Evolutionary conservation across 1,284 basidiomycete species (phyloP).

Genomic region (Xerocomus minutiporus): DNA sequence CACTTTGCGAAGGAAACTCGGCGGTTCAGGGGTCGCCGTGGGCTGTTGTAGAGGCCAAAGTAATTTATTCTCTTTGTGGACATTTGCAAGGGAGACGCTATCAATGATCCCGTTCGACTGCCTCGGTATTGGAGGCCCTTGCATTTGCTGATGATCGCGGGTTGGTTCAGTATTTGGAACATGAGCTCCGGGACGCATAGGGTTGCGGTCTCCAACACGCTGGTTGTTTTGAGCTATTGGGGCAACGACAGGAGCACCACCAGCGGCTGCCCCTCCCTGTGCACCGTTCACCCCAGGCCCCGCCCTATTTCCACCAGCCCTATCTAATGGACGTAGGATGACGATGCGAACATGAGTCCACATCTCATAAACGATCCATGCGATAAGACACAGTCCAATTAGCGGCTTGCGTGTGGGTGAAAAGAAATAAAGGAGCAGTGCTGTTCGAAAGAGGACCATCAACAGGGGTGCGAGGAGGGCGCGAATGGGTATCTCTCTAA

Average conservation of each 20-base stretch:
- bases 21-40: slow-evolving; percentile 33
- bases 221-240: slow-evolving; percentile 16
- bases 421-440: slow-evolving; percentile 73
- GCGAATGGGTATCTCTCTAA: slow-evolving; percentile 38
- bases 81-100: slow-evolving; percentile 52
- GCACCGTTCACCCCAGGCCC: slow-evolving; percentile 18
- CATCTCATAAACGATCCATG: slow-evolving; percentile 73
- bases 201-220: slow-evolving; percentile 15
- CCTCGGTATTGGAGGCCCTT: slow-evolving; percentile 24
- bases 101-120: slow-evolving; percentile 43
- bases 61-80: slow-evolving; percentile 51
- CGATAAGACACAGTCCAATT: slow-evolving; percentile 60
- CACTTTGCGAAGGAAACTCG: slow-evolving; percentile 46
- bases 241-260: slow-evolving; percentile 16
- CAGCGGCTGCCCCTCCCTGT: slow-evolving; percentile 16
- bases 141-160: slow-evolving; percentile 21
- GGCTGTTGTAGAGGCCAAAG: slow-evolving; percentile 39
- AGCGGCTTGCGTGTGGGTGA: slow-evolving; percentile 71
- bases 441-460: slow-evolving; percentile 63
- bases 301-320: slow-evolving; percentile 19
- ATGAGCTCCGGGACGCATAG: slow-evolving; percentile 13
- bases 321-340: slow-evolving; percentile 40
- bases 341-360: slow-evolving; percentile 65
- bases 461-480: slow-evolving; percentile 61
- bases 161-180: slow-evolving; percentile 15